A percentile compares a stretch with the other conserved stretches of the same genome.
Conservation (phyloP, 805 yeast genomes). For the Candida glaebosa region DNA sequence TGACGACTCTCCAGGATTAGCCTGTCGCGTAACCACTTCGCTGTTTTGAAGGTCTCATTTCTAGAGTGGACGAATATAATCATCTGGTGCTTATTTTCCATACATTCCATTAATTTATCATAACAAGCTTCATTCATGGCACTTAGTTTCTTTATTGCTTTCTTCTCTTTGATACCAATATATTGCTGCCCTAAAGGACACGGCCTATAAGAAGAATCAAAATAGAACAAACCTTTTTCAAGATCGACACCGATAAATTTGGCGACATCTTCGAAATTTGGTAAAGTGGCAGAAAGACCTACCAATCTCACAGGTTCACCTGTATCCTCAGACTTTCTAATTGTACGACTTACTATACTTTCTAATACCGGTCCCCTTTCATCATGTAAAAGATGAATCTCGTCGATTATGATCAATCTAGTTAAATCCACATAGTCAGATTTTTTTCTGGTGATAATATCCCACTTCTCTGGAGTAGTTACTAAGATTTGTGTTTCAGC, state of each 20-base stretch:
- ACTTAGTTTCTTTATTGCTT: constrained; percentile 67
- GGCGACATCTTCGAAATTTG: constrained; percentile 86
- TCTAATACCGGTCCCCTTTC: constrained; percentile 95
- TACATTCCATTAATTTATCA: constrained; percentile 62
- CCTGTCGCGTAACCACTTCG: constrained; percentile 65
- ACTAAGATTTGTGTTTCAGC: constrained; percentile 77
- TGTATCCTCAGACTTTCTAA: constrained; percentile 43
- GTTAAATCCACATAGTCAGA: constrained; percentile 66
- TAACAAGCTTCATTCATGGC: constrained; percentile 92
- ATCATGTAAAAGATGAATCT: constrained; percentile 88
- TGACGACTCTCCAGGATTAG: constrained; percentile 54
- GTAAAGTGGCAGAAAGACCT: constrained; percentile 90
- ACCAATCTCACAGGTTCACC: constrained; percentile 61
- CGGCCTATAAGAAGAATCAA: constrained; percentile 83
- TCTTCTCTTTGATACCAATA: constrained; percentile 82
- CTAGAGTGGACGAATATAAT: constrained; percentile 92
- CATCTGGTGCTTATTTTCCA: constrained; percentile 65
- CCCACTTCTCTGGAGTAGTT: constrained; percentile 98
- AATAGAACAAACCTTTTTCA: constrained; percentile 64
- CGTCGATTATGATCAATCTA: constrained; percentile 78
- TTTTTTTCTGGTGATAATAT: constrained; percentile 83
- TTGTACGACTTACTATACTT: constrained; percentile 74
- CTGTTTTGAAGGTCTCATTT: constrained; percentile 85
- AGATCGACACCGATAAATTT: constrained; percentile 64
- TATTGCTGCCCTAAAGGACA: constrained; percentile 89